Evolutionary conservation across 2,329 filamentous ascomycete genomes (phyloP).

Genomic region (Davidsoniella neocaledoniae): DNA sequence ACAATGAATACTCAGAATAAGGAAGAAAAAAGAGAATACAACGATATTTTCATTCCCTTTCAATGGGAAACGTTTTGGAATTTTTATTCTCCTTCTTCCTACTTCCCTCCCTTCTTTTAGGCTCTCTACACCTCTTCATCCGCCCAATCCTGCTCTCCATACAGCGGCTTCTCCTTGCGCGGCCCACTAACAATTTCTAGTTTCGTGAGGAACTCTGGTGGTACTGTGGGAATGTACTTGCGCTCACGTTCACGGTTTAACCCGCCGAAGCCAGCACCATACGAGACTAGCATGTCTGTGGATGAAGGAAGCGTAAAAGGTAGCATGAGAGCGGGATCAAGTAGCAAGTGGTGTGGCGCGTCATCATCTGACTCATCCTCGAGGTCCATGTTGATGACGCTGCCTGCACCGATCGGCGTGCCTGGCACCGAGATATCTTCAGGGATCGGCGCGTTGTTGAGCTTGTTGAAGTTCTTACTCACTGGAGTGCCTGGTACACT

Average conservation of each 20-base stretch:
- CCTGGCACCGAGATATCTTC: conserved; percentile 6
- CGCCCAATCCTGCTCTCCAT: conserved; percentile 48
- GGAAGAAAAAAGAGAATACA: background rate
- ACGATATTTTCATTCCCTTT: no score
- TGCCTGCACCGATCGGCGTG: conserved; percentile 5
- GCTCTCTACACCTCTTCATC: conserved; percentile 38
- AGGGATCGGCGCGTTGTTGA: conserved; percentile 22
- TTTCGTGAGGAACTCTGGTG: conserved; percentile 80
- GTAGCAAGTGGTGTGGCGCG: conserved; percentile 54
- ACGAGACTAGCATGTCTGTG: conserved; percentile 93
- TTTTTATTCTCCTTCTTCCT: background rate
- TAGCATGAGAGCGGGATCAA: conserved; percentile 82
- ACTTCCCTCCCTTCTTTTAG: background rate
- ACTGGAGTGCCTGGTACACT: conserved; percentile 28
- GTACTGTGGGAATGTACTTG: conserved; percentile 92
- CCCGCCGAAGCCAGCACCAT: conserved; percentile 86
- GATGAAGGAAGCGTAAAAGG: conserved; percentile 91
- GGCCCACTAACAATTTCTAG: conserved; percentile 44
- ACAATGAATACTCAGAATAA: background rate
- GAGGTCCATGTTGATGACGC: conserved; percentile 11
- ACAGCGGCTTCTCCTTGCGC: conserved; percentile 35
- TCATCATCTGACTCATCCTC: conserved; percentile 34
- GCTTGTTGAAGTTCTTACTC: conserved; percentile 26
- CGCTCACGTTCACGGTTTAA: conserved; percentile 79
- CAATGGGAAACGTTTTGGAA: no score